phyloP scores from a whole-genome alignment of 306 rosid genomes.

The Abrus precatorius region DNA sequence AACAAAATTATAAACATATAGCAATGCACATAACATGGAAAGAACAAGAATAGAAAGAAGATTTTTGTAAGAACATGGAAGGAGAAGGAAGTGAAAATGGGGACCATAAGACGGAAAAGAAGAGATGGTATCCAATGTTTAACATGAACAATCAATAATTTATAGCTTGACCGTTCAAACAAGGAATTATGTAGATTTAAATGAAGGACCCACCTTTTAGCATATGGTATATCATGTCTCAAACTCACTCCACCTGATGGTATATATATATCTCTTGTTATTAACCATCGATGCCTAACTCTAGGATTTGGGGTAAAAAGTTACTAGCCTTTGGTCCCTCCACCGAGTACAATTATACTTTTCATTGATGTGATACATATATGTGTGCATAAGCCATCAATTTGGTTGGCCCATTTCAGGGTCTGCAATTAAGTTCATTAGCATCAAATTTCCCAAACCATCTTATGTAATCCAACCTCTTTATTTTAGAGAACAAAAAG shows the following conservation, averaged over 20 bases:
- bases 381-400: conserved; percentile 41
- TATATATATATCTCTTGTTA: conserved; percentile 29
- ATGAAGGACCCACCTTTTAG: conserved; percentile 52
- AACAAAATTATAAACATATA: background rate
- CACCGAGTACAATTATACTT: conserved; percentile 45
- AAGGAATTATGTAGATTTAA: conserved; percentile 44
- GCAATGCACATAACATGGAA: background rate
- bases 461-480: background rate
- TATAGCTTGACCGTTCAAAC: conserved; percentile 85
- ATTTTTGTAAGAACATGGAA: conserved; percentile 33
- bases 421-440: background rate
- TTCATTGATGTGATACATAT: conserved; percentile 60
- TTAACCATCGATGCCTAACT: conserved; percentile 52
- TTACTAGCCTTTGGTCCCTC: conserved; percentile 43
- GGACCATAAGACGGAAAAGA: conserved; percentile 4
- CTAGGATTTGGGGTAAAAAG: conserved; percentile 42
- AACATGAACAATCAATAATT: conserved; percentile 62
- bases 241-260: conserved; percentile 48
- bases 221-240: conserved; percentile 33
- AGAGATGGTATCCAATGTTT: conserved; percentile 72
- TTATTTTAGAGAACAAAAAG: background rate
- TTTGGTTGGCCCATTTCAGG: conserved; percentile 28
- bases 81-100: background rate
- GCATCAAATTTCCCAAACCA: conserved; percentile 14
- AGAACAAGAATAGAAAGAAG: background rate